Evolutionary conservation across 371 early-diverging fungal genomes (phyloP), one percentile per base, ranked within the genome.

Genomic region (Circinella umbellata): DNA sequence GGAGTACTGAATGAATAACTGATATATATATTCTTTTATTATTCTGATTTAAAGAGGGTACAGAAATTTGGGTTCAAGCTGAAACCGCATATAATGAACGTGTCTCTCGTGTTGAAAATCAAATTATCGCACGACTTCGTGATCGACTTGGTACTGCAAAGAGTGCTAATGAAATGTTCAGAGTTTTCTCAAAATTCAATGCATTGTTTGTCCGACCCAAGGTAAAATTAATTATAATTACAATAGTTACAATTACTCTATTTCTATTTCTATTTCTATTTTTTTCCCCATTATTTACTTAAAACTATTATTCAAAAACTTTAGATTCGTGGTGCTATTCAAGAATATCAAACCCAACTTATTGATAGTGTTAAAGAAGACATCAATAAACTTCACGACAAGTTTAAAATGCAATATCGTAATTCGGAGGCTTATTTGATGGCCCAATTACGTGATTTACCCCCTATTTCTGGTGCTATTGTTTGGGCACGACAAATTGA

Each of bases 401-500:
- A 97, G 79, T 99, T 98, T 80, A 95, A 94, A 81, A 79, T 87
- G 81, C 94, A 94, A 69, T 98, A 98, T 81, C 89, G 92, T 27
- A 89, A 94, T 69, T 94, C 96, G 1, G 93, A 96, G 75, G 96
- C 97, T 0, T 90, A 81, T 69, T 88, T 91, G 57, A 93, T 99
- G 93, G 92, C 95, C 48, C 92, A 92, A 74, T 74, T 96, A 61
- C 94, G 99, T 70, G 99, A 99, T 73, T 70, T 98, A 8, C 98
- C 99, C 11, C 94, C 96, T 3, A 90, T 97, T 62, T 91, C 96
- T 18, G 99, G 98, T 47, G 92, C 94, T 8, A 97, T 99, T 67
- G 93, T 96, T 38, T 99, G 99, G 99, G 95, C 95, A n/a, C 91
- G 93, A 61, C 97, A 98, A 80, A 97, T 99, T 73, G 99, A 99